phyloP scores from a whole-genome alignment of 2,329 filamentous ascomycete species.

The Trichoderma hamatum region DNA sequence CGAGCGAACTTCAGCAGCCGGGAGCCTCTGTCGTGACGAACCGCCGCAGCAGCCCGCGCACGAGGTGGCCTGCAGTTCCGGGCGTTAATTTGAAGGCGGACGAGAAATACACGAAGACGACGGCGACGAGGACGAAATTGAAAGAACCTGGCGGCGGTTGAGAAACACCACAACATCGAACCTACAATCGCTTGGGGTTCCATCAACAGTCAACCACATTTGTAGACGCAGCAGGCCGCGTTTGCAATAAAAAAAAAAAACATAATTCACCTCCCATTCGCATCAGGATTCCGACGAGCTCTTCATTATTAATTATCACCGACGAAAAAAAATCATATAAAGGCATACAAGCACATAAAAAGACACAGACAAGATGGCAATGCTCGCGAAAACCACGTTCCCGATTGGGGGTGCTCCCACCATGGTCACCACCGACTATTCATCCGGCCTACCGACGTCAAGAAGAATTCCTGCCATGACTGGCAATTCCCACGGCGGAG shows the following conservation, averaged over 20 bases:
- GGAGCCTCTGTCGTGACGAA: slow-evolving; percentile 24
- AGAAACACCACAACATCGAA: background rate
- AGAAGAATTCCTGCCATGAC: slow-evolving; percentile 56
- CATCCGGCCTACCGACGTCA: slow-evolving; percentile 54
- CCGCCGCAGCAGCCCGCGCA: slow-evolving; percentile 15
- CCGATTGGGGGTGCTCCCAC: slow-evolving; percentile 55
- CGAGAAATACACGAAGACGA: background rate
- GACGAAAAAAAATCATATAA: background rate
- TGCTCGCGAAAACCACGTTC: slow-evolving; percentile 76
- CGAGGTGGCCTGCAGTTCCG: slow-evolving; percentile 16
- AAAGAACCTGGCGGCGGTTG: background rate
- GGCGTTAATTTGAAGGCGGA: background rate
- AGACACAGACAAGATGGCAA: slow-evolving; percentile 57
- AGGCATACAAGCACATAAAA: background rate
- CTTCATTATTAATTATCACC: background rate
- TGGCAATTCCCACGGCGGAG: slow-evolving; percentile 49
- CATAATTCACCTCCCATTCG: background rate
- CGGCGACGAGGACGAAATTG: background rate
- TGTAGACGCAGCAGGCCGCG: slow-evolving; percentile 16
- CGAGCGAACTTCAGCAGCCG: slow-evolving; percentile 20
- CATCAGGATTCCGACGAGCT: background rate
- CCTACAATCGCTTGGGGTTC: background rate
- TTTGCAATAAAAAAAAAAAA: background rate
- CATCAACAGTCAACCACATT: background rate
- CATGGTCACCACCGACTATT: slow-evolving; percentile 49